Conservation (phyloP, 2,329 filamentous ascomycete genomes). For the Fusarium aywerte region DNA sequence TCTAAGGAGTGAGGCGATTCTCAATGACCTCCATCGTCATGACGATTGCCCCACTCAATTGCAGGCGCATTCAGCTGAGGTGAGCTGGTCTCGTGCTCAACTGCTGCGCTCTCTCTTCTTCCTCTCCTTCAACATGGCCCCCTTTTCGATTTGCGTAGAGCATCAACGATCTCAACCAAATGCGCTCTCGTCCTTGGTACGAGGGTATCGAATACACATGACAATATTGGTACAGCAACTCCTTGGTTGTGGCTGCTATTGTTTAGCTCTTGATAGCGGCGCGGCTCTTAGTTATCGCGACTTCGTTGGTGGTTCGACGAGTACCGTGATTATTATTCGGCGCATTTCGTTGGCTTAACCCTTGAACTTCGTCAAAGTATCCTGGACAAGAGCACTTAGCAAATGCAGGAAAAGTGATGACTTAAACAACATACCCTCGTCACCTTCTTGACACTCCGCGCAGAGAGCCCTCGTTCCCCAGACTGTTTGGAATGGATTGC, state of each 20-base stretch:
- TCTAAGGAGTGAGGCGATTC: conserved; percentile 11
- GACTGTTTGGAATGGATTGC: conserved; percentile 78
- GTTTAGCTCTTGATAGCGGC: conserved; percentile 5
- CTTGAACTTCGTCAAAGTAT: conserved; percentile 74
- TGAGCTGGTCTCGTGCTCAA: conserved; percentile 43
- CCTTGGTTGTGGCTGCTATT: neutral
- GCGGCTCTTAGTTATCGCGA: conserved; percentile 1
- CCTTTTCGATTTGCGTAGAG: conserved; percentile 1
- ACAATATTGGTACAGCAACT: neutral
- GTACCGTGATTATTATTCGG: neutral
- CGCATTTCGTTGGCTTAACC: conserved; percentile 58
- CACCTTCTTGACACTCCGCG: conserved; percentile 79
- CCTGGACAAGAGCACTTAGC: conserved; percentile 55
- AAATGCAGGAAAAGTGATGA: neutral
- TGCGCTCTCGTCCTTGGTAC: neutral
- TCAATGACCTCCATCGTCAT: conserved; percentile 31
- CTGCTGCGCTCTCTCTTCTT: conserved; percentile 4
- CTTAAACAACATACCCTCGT: conserved; percentile 68
- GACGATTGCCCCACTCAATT: conserved; percentile 39
- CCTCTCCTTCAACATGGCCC: conserved; percentile 11
- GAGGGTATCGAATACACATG: neutral
- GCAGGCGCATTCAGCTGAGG: conserved; percentile 33
- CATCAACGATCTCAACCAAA: neutral
- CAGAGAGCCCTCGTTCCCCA: conserved; percentile 78
- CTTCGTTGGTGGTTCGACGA: neutral